Percentiles rank a stretch among this genome's conserved stretches.
These are phyloP conservation scores for Berberis thunbergii DNA, from an alignment of 164 flowering plant species.

Conservation along the genomic window DNA sequence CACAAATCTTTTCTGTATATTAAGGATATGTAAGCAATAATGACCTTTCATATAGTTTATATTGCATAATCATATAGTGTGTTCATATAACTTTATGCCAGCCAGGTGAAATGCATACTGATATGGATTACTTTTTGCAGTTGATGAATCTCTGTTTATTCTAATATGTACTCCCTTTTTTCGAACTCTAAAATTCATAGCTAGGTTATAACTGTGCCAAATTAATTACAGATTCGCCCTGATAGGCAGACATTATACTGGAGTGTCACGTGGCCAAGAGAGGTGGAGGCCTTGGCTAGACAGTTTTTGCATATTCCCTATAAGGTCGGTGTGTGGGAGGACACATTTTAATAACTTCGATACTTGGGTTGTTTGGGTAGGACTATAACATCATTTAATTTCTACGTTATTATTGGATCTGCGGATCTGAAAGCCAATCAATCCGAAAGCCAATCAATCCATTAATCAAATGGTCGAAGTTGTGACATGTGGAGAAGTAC, in stretches of 20 bases:
- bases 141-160: neutral
- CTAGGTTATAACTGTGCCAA: neutral
- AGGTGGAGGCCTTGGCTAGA: constrained; percentile 85
- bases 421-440: constrained; percentile 84
- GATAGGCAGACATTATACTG: constrained; percentile 97
- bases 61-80: too few relatives aligned
- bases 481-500: constrained; percentile 63
- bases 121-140: too few relatives aligned
- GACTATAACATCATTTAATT: neutral
- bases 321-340: constrained; percentile 41
- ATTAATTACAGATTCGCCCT: constrained; percentile 67
- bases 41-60: too few relatives aligned
- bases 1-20: too few relatives aligned
- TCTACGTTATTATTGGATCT: constrained; percentile 87
- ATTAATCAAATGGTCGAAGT: constrained; percentile 91
- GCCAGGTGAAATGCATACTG: too few relatives aligned
- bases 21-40: too few relatives aligned
- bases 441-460: too few relatives aligned
- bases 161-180: neutral
- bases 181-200: neutral
- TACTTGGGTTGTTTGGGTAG: too few relatives aligned
- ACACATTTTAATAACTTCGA: neutral
- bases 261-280: constrained; percentile 99
- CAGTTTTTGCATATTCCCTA: constrained; percentile 80
- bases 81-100: too few relatives aligned